Conservation (phyloP, 805 yeast species). For the Zygosaccharomyces siamensis region DNA sequence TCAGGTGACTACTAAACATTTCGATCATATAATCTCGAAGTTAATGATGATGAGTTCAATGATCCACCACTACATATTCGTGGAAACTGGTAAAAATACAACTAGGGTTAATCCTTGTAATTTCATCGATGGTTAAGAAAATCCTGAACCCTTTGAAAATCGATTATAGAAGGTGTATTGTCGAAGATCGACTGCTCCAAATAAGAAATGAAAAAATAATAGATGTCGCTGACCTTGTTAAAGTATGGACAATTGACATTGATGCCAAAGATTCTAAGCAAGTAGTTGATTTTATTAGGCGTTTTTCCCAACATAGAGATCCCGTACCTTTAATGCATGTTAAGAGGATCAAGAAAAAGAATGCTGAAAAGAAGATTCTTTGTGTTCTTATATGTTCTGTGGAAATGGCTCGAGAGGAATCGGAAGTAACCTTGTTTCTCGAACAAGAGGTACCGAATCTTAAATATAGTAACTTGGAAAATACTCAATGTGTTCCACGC, state of each 20-base stretch:
- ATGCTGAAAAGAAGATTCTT: slow-evolving; percentile 22
- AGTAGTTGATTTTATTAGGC: slow-evolving; percentile 28
- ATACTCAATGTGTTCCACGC: slow-evolving; percentile 44
- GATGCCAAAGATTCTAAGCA: slow-evolving; percentile 35
- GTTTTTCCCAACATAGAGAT: slow-evolving; percentile 23
- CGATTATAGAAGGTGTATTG: slow-evolving; percentile 43
- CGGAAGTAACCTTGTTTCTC: slow-evolving; percentile 23
- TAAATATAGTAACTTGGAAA: slow-evolving; percentile 19
- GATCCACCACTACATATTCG: not conserved
- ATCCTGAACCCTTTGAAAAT: slow-evolving; percentile 35
- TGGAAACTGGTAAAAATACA: not conserved
- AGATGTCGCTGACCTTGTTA: slow-evolving; percentile 28
- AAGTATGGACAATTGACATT: slow-evolving; percentile 48
- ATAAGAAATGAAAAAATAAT: slow-evolving; percentile 30
- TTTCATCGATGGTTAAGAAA: slow-evolving; percentile 37
- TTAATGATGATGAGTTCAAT: not conserved
- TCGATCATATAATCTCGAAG: not conserved
- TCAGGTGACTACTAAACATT: too few species aligned
- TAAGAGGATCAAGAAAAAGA: slow-evolving; percentile 49
- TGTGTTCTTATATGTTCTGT: slow-evolving; percentile 47
- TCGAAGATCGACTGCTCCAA: slow-evolving; percentile 45
- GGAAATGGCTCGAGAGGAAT: slow-evolving; percentile 30
- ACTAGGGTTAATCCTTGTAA: not conserved
- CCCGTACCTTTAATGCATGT: slow-evolving; percentile 36
- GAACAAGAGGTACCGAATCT: slow-evolving; percentile 10